phyloP scores from a whole-genome alignment of 805 yeast species.

The Pichia pseudocactophila region DNA sequence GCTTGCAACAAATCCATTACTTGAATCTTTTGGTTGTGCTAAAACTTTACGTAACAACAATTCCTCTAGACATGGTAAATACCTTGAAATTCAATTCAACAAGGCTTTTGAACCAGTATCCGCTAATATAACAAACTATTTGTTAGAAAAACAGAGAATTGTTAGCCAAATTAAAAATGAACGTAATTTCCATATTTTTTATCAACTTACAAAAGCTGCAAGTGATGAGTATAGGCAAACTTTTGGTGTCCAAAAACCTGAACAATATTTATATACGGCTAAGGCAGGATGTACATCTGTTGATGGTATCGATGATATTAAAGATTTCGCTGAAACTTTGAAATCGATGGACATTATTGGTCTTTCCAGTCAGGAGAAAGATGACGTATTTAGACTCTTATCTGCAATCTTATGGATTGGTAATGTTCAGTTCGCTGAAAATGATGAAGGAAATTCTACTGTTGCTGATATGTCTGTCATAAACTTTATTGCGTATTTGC shows the following conservation, averaged over 20 bases:
- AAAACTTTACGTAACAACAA: slow-evolving; percentile 84
- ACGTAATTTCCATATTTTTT: slow-evolving; percentile 94
- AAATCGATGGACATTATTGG: slow-evolving; percentile 85
- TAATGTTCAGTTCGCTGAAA: slow-evolving; percentile 76
- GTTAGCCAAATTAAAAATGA: slow-evolving; percentile 91
- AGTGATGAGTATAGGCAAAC: slow-evolving; percentile 72
- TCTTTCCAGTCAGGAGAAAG: slow-evolving; percentile 72
- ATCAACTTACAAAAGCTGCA: slow-evolving; percentile 90
- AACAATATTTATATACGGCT: slow-evolving; percentile 82
- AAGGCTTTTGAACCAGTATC: slow-evolving; percentile 79
- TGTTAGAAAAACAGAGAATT: slow-evolving; percentile 91
- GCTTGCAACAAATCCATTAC: slow-evolving; percentile 87
- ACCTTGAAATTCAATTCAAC: slow-evolving; percentile 84
- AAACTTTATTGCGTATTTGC: slow-evolving; percentile 83
- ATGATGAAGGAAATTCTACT: slow-evolving; percentile 77
- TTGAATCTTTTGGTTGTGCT: slow-evolving; percentile 91
- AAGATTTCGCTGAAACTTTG: slow-evolving; percentile 60
- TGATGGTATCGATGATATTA: slow-evolving; percentile 73
- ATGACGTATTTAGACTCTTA: slow-evolving; percentile 75
- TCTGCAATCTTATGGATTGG: slow-evolving; percentile 93
- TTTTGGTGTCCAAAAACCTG: slow-evolving; percentile 91
- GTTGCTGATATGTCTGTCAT: slow-evolving; percentile 86
- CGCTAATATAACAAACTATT: slow-evolving; percentile 91
- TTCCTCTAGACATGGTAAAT: slow-evolving; percentile 88
- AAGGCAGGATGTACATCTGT: slow-evolving; percentile 81